Conservation (phyloP, 495 filamentous ascomycete species). For the Daldinia childiae region DNA sequence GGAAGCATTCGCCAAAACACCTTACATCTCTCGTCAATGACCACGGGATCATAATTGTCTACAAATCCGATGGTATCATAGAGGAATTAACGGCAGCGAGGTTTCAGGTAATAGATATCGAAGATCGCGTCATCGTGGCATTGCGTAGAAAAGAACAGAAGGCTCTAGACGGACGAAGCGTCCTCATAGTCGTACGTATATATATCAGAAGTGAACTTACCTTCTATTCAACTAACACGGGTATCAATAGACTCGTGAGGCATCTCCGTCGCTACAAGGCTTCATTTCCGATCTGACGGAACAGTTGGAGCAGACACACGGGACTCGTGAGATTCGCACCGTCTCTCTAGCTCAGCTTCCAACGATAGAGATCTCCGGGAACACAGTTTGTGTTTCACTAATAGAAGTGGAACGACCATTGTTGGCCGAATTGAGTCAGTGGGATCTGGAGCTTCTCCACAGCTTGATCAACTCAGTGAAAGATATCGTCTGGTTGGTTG, state of each 20-base stretch:
- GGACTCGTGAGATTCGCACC: neutral
- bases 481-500: neutral
- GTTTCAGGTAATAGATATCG: neutral
- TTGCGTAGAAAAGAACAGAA: neutral
- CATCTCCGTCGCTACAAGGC: neutral
- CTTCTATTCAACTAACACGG: neutral
- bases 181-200: neutral
- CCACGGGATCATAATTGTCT: neutral
- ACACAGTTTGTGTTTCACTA: neutral
- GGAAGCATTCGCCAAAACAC: neutral
- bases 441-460: neutral
- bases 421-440: neutral
- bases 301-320: neutral
- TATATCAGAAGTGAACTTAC: neutral
- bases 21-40: neutral
- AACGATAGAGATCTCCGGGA: neutral
- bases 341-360: neutral
- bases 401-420: slow-evolving; percentile 2
- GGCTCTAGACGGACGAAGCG: neutral
- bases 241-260: neutral
- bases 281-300: neutral
- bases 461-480: neutral
- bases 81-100: neutral
- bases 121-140: neutral
- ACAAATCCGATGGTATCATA: neutral